Base-by-base conservation (phyloP, 1,284 basidiomycete genomes). In the Cryptococcus sp. region DNA sequence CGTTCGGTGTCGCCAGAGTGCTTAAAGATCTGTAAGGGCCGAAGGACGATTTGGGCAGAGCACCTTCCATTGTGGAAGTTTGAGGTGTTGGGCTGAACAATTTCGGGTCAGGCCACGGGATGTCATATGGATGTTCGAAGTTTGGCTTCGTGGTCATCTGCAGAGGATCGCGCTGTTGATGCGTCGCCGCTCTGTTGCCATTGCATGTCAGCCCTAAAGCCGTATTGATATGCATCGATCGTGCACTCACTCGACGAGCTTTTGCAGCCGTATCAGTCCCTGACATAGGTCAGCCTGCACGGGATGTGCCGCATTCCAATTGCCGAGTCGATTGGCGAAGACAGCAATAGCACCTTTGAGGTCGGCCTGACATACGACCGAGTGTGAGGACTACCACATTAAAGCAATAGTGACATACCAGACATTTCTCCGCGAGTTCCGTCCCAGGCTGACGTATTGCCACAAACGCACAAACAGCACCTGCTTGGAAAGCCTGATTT, bases 391-490 rank as follows among this genome's bases (percentile, higher is more conserved):
- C 10, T 8, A 2, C 16, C 8, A 22, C 13, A 7, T 2, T 35
- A 8, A 10, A 2, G 7, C 10, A 8, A 35, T 10, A 35, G 30
- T 8, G 1, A 61, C 69, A 62, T 51, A 75, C 73, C 27, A 76
- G 50, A 55, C 78, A 79, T n/a, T 67, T 63, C 22, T 65, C 66
- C 3, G 75, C 76, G 1, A 72, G 52, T 15, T 65, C 61, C 1
- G 70, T 71, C n/a, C 66, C 66, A 1, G 78, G 78, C 39, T 78
- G 67, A 42, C 78, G 65, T 43, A 79, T 73, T 8, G 77, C 76
- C 22, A 79, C 55, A 60, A 79, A 79, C 0, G 78, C 76, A 48
- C 73, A 75, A 1, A 79, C 78, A 0, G 77, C 73, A 20, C 73
- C 75, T 7, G 77, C 76, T 58, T 79, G 77, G 67, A 79, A 79